These are phyloP conservation scores for Verbascum thapsus DNA, from an alignment of 257 asterid genomes.

Conservation along the genomic window DNA sequence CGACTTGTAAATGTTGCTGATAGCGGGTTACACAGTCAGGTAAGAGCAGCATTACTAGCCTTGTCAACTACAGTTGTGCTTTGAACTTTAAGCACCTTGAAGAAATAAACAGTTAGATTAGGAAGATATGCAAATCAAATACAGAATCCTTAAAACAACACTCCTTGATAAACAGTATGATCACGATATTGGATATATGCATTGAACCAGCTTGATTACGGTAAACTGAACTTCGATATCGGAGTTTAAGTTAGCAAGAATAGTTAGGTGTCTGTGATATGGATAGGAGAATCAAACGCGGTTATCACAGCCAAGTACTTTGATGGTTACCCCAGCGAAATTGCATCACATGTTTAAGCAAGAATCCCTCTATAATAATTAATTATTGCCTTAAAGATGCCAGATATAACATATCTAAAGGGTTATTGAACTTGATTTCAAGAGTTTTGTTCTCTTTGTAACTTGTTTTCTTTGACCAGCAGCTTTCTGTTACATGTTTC, in stretches of 20 bases:
- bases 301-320: conserved; percentile 1
- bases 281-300: neutral
- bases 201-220: too few relatives aligned
- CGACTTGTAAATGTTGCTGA: conserved; percentile 86
- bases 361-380: neutral
- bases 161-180: neutral
- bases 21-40: conserved; percentile 87
- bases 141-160: conserved; percentile 11
- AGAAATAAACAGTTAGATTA: conserved; percentile 2
- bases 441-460: neutral
- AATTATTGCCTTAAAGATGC: neutral
- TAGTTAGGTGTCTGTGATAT: too few relatives aligned
- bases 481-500: neutral
- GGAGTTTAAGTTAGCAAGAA: too few relatives aligned
- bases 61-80: conserved; percentile 14
- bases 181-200: too few relatives aligned
- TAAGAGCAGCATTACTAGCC: conserved; percentile 30
- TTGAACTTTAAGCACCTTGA: conserved; percentile 14
- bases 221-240: too few relatives aligned
- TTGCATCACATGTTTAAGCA: neutral
- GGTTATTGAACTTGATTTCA: neutral
- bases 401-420: neutral
- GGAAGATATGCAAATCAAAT: conserved; percentile 10
- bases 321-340: neutral
- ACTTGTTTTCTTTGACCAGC: conserved; percentile 6